Evolutionary conservation across 2,329 filamentous ascomycete species (phyloP).

Genomic region (Sphaerulina vaccinii): DNA sequence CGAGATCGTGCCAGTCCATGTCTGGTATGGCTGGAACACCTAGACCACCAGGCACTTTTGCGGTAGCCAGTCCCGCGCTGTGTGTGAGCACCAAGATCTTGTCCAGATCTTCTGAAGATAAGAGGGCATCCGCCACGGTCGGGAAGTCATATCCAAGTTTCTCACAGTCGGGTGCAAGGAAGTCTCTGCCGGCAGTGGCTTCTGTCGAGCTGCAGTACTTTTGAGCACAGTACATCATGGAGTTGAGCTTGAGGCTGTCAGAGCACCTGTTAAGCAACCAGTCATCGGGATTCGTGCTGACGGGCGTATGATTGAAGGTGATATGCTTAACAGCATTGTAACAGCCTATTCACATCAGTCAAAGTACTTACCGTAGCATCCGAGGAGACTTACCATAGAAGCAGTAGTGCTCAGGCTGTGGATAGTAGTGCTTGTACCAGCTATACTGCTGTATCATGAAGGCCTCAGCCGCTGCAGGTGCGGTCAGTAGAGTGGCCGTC

Average conservation of each 20-base stretch:
- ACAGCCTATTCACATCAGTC: background rate
- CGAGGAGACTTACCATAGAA: no score
- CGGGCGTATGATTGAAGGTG: slow-evolving; percentile 17
- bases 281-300: background rate
- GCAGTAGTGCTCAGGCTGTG: slow-evolving; percentile 16
- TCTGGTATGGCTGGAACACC: slow-evolving; percentile 16
- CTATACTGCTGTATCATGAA: slow-evolving; percentile 15
- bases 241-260: slow-evolving; percentile 18
- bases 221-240: slow-evolving; percentile 20
- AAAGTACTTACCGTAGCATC: background rate
- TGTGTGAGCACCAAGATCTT: slow-evolving; percentile 13
- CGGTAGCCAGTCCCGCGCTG: slow-evolving; percentile 17
- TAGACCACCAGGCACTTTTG: slow-evolving; percentile 7
- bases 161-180: slow-evolving; percentile 7
- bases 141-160: slow-evolving; percentile 11
- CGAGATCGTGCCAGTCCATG: slow-evolving; percentile 11
- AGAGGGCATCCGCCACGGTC: slow-evolving; percentile 5
- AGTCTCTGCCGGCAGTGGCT: slow-evolving; percentile 6
- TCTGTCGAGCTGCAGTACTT: slow-evolving; percentile 20
- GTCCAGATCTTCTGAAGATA: slow-evolving; percentile 12
- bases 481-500: no score
- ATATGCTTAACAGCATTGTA: slow-evolving; percentile 8
- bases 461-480: background rate
- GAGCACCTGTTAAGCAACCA: slow-evolving; percentile 16
- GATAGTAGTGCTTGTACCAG: slow-evolving; percentile 25